A percentile compares a stretch with the other conserved stretches of the same genome.
Conservation (phyloP, 495 filamentous ascomycete genomes). For the Friedmanniomyces endolithicus region DNA sequence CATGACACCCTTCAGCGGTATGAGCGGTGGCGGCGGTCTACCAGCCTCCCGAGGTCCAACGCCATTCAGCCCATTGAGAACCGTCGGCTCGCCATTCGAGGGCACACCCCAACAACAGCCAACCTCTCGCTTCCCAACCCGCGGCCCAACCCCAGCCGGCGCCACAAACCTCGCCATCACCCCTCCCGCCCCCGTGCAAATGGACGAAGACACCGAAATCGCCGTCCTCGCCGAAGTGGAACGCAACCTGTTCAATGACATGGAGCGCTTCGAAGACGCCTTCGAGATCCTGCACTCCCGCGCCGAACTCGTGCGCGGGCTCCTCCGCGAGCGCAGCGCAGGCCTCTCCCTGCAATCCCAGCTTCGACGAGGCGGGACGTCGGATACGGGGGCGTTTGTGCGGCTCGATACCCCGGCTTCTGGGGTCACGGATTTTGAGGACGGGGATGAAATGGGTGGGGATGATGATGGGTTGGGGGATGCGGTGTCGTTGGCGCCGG, state of each 20-base stretch:
- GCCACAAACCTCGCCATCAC: neutral
- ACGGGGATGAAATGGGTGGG: neutral
- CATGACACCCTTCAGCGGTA: slow-evolving; percentile 27
- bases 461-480: slow-evolving; percentile 23
- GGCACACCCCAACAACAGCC: neutral
- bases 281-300: slow-evolving; percentile 83
- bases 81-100: slow-evolving; percentile 27
- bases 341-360: slow-evolving; percentile 69
- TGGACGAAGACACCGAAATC: slow-evolving; percentile 93
- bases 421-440: slow-evolving; percentile 17
- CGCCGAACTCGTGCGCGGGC: slow-evolving; percentile 67
- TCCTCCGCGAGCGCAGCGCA: slow-evolving; percentile 65
- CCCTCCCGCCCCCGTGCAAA: slow-evolving; percentile 50
- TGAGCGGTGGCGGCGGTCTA: slow-evolving; percentile 5
- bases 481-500: slow-evolving; percentile 47
- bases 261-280: slow-evolving; percentile 90
- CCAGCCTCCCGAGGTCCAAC: slow-evolving; percentile 25
- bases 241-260: slow-evolving; percentile 79
- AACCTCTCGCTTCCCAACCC: slow-evolving; percentile 11
- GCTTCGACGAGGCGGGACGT: slow-evolving; percentile 44
- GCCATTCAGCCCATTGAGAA: slow-evolving; percentile 20
- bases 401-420: slow-evolving; percentile 44
- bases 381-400: slow-evolving; percentile 28
- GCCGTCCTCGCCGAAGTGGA: slow-evolving; percentile 80
- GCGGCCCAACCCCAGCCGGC: slow-evolving; percentile 24